Base-by-base conservation (phyloP, 495 filamentous ascomycete genomes). In the Rusavskia elegans region DNA sequence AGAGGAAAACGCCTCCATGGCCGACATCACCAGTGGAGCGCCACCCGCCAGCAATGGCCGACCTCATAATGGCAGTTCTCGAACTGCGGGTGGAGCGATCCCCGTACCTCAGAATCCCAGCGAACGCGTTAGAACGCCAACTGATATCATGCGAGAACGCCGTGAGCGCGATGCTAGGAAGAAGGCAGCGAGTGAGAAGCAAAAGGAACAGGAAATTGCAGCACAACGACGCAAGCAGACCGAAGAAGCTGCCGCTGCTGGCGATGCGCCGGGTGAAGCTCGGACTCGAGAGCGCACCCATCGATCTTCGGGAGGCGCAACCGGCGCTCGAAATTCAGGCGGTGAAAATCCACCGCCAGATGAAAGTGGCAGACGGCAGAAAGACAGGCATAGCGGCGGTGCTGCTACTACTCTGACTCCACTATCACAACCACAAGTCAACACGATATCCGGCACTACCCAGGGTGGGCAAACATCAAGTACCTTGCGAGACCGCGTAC, bases 1-100 rank as follows among this genome's bases (percentile, higher is more conserved):
- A 50, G 92, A 98, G 73, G 82, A 90, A 74, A 87, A 89, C 82
- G 89, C 90, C 60, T 78, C 81, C 57, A 97, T 98, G 92, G 82
- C 92, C 58, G 85, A 94, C 67, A 71, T 94, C 60, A 71, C 77
- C 63, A 74, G 74, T 60, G 76, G 77, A 54, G 66, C 69, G 63
- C 66, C 65, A 59, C 56, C 66, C 49, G 63, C 59, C 45, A 59
- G 66, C 51, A 73, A 68, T 57, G 64, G 65, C 46, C 72, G 74
- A 30, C 61, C 63, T 30, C 73, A 71, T 42, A 77, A 76, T 65
- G 75, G 73, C 30, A 64, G 64, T 29, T 59, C 68, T 10, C 72
- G 73, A 35, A 56, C 66, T n/a, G 59, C 68, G 36, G 67, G 70
- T 46, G 70, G 69, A 61, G 71, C 71, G 20, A 72, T 71, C 27